These are phyloP conservation scores for Pseudoneurospora amorphoporcata DNA, from an alignment of 495 filamentous ascomycete genomes.

Conservation along the genomic window DNA sequence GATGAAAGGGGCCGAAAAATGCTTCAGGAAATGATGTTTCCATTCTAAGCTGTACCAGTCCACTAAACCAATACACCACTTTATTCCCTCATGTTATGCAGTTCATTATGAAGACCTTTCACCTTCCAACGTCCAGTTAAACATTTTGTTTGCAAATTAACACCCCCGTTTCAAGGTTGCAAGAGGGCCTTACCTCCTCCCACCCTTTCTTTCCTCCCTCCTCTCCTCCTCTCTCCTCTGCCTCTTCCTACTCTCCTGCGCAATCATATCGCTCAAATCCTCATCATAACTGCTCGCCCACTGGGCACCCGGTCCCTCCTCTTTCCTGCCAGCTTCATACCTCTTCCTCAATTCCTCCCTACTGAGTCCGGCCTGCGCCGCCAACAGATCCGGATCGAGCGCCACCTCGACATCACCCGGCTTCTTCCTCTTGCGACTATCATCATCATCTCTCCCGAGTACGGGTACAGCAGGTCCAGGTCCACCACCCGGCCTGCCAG, in stretches of 20 bases:
- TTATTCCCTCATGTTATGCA: neutral
- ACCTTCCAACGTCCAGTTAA: slow-evolving; percentile 1
- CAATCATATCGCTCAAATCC: slow-evolving; percentile 94
- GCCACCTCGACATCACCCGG: slow-evolving; percentile 90
- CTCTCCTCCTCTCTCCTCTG: slow-evolving; percentile 77
- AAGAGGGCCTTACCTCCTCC: neutral
- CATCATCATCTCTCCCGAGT: slow-evolving; percentile 72
- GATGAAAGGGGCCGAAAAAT: too few relatives aligned
- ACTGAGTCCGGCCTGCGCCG: slow-evolving; percentile 58
- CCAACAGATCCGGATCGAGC: slow-evolving; percentile 71
- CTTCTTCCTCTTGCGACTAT: slow-evolving; percentile 76
- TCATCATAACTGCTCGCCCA: slow-evolving; percentile 67
- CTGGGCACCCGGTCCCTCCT: slow-evolving; percentile 52
- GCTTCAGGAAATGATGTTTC: neutral
- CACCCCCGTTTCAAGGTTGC: neutral
- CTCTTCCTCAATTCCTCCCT: slow-evolving; percentile 44
- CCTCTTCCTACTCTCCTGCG: slow-evolving; percentile 80
- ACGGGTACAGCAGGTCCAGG: slow-evolving; percentile 30
- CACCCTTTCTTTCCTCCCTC: slow-evolving; percentile 36
- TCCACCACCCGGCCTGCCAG: slow-evolving; percentile 21
- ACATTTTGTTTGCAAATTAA: neutral
- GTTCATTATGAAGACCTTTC: neutral
- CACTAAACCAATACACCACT: neutral
- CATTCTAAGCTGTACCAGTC: neutral
- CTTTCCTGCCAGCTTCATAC: slow-evolving; percentile 69